Evolutionary conservation across 129 eudicot species (phyloP).

Genomic region (Lactuca saligna): DNA sequence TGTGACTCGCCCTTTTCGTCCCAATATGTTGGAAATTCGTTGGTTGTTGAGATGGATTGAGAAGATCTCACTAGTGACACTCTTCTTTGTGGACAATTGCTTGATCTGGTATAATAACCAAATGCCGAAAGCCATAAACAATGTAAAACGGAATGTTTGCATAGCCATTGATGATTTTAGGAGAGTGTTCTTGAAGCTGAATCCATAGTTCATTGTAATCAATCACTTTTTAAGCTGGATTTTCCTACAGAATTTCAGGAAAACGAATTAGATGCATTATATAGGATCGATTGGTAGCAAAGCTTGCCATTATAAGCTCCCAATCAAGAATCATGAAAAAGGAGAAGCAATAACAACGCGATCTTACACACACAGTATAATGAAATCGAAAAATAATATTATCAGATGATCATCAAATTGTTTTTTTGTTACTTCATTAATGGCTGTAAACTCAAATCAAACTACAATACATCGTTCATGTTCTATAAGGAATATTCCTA

Average conservation of each 20-base stretch:
- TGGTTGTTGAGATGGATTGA: not conserved
- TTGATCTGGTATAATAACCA: not conserved
- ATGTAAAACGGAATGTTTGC: not conserved
- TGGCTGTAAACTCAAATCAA: not conserved
- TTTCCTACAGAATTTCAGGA: too few relatives aligned
- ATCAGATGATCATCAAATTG: not conserved
- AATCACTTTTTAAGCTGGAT: not conserved
- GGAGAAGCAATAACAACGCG: too few relatives aligned
- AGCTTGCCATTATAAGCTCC: too few relatives aligned
- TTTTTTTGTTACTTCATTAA: not conserved
- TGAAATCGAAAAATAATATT: not conserved
- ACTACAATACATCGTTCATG: not conserved
- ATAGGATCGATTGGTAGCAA: too few relatives aligned
- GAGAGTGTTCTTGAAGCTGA: slow-evolving; percentile 9
- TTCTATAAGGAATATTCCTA: not conserved
- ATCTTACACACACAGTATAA: not conserved
- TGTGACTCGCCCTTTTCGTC: not conserved
- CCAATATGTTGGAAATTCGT: not conserved
- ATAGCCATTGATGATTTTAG: slow-evolving; percentile 1
- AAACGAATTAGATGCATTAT: too few relatives aligned
- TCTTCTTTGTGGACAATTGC: not conserved
- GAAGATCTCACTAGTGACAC: not conserved
- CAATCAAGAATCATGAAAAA: too few relatives aligned
- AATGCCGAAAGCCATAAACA: not conserved
- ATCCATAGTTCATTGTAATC: not conserved